These are phyloP conservation scores for Colletotrichum sojae DNA, from an alignment of 2,329 filamentous ascomycete genomes.

Conservation along the genomic window DNA sequence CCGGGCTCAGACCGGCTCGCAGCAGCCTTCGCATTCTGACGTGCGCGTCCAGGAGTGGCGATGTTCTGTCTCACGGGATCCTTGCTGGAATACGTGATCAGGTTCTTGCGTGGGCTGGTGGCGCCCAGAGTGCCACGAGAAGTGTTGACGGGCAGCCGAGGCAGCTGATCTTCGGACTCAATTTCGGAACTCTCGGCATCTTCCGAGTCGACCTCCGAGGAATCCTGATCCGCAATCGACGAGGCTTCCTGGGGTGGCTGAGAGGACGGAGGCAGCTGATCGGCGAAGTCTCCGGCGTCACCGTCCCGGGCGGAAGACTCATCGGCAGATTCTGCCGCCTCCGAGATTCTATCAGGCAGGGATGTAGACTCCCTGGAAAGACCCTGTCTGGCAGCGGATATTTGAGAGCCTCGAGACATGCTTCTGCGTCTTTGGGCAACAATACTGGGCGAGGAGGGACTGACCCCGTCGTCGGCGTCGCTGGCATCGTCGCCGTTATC, in stretches of 20 bases:
- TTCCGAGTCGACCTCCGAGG: conserved; percentile 46
- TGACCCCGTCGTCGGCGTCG: conserved; percentile 4
- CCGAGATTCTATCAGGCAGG: conserved; percentile 8
- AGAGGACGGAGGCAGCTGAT: conserved; percentile 31
- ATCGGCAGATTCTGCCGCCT: conserved; percentile 21
- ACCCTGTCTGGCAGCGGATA: conserved; percentile 26
- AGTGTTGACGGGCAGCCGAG: conserved; percentile 20
- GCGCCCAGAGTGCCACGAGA: conserved; percentile 1
- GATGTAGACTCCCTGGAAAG: conserved; percentile 17
- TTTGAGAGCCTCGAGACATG: conserved; percentile 39
- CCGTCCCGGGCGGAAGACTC: neutral
- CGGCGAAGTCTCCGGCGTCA: conserved; percentile 6
- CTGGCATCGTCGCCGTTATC: neutral
- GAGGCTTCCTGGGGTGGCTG: conserved; percentile 27
- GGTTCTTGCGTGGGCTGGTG: conserved; percentile 44
- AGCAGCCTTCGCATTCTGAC: conserved; percentile 18
- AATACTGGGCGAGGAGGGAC: conserved; percentile 19
- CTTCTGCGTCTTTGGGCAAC: conserved; percentile 35
- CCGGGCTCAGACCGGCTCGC: conserved; percentile 39
- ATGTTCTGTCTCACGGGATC: conserved; percentile 50
- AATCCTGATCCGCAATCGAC: conserved; percentile 36
- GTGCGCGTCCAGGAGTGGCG: conserved; percentile 20
- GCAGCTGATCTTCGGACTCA: conserved; percentile 7
- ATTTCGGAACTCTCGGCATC: conserved; percentile 16
- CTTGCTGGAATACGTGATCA: conserved; percentile 51